phyloP scores from a whole-genome alignment of 1,139 yeast genomes.

The Candida sojae region DNA sequence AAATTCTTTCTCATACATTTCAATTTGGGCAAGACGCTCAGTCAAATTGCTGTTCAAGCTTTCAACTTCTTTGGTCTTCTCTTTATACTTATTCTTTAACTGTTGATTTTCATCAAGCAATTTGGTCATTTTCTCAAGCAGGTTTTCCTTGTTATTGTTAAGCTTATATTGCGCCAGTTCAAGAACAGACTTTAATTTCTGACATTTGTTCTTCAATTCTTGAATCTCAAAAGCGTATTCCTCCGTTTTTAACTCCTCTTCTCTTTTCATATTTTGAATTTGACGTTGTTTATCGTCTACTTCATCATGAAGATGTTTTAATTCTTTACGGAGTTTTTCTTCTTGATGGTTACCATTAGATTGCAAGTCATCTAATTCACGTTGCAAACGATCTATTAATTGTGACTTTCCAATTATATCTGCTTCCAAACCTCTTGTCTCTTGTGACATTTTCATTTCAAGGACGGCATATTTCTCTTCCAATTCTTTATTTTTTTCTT shows the following conservation, averaged over 20 bases:
- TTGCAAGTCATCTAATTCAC: background rate
- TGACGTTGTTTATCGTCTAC: background rate
- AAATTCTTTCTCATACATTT: conserved; percentile 10
- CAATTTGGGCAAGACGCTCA: conserved; percentile 3
- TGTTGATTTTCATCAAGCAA: background rate
- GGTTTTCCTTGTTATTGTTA: background rate
- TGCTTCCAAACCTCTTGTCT: background rate
- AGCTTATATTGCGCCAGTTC: background rate
- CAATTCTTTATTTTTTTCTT: background rate
- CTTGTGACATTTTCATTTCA: background rate
- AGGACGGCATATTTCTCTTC: background rate
- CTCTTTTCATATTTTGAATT: background rate
- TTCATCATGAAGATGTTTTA: background rate
- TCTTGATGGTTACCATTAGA: conserved; percentile 1
- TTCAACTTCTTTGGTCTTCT: background rate
- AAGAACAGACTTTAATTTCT: background rate
- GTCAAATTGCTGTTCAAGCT: background rate
- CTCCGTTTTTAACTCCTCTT: background rate
- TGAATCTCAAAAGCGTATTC: background rate
- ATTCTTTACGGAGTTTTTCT: background rate
- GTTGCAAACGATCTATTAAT: background rate
- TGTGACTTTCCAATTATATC: conserved; percentile 1
- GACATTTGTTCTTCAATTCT: background rate
- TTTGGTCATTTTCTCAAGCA: background rate
- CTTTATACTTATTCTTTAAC: background rate